Evolutionary conservation across 176 grass and related monocot genomes (phyloP).

Genomic region (Pharus latifolius): DNA sequence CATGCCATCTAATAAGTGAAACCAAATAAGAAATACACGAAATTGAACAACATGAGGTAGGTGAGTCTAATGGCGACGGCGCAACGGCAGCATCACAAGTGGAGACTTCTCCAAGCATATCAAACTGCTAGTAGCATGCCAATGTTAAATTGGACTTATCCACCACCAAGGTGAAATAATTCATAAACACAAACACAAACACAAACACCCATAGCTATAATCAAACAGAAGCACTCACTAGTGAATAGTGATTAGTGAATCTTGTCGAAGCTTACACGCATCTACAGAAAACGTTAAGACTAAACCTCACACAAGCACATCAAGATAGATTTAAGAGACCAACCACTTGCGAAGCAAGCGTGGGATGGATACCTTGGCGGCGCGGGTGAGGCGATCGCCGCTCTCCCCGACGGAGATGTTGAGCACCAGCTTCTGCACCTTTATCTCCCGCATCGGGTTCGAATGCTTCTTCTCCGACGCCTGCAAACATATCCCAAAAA

Average conservation of each 20-base stretch:
- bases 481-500: conserved; percentile 17
- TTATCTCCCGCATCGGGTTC: conserved; percentile 80
- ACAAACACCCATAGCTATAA: background rate
- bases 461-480: conserved; percentile 75
- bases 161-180: background rate
- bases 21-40: background rate
- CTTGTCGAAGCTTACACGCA: background rate
- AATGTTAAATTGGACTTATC: background rate
- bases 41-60: background rate
- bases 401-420: conserved; percentile 92
- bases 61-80: too few relatives aligned
- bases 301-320: background rate
- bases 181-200: background rate
- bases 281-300: background rate
- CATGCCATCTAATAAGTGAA: too few relatives aligned
- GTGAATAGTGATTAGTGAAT: too few relatives aligned
- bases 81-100: background rate
- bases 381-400: conserved; percentile 76
- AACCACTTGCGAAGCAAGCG: background rate
- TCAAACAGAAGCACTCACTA: background rate
- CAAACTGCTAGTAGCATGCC: background rate
- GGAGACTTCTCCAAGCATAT: background rate
- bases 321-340: background rate
- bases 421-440: conserved; percentile 83
- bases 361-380: conserved; percentile 26